A percentile compares a stretch with the other conserved stretches of the same genome.
phyloP scores from a whole-genome alignment of 495 filamentous ascomycete species.

The Articulospora tetracladia region DNA sequence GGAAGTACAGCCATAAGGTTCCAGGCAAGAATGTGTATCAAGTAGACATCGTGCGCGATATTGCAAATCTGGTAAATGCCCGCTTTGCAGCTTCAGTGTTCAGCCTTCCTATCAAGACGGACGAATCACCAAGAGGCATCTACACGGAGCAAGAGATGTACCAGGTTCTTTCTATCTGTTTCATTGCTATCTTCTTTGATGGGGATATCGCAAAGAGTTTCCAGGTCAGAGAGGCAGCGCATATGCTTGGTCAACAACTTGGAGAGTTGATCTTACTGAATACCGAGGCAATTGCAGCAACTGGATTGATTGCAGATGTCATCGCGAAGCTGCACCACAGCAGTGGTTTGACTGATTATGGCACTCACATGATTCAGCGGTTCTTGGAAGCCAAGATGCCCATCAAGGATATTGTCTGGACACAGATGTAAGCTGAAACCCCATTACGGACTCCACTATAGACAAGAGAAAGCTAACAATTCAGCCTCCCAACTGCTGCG shows the following conservation, averaged over 20 bases:
- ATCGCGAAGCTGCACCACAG: slow-evolving; percentile 38
- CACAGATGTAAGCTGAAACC: slow-evolving; percentile 44
- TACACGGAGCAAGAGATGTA: slow-evolving; percentile 81
- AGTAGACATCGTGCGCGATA: slow-evolving; percentile 73
- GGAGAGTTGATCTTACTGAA: slow-evolving; percentile 57
- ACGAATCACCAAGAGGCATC: slow-evolving; percentile 61
- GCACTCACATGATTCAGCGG: slow-evolving; percentile 63
- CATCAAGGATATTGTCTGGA: slow-evolving; percentile 68
- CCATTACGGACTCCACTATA: neutral
- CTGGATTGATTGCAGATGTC: slow-evolving; percentile 50
- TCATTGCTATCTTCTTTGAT: slow-evolving; percentile 45
- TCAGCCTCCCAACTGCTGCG: slow-evolving; percentile 33
- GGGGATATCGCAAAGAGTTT: slow-evolving; percentile 48
- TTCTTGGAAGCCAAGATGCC: slow-evolving; percentile 62
- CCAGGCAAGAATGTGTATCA: slow-evolving; percentile 44
- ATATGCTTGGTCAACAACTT: slow-evolving; percentile 57
- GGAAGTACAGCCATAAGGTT: slow-evolving; percentile 53
- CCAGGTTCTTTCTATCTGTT: slow-evolving; percentile 67
- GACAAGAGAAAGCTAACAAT: neutral
- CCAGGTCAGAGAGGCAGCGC: slow-evolving; percentile 57
- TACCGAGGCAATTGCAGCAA: slow-evolving; percentile 60
- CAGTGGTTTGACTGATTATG: slow-evolving; percentile 61
- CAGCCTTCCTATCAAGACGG: slow-evolving; percentile 68
- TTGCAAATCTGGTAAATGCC: slow-evolving; percentile 69
- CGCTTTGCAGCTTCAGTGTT: slow-evolving; percentile 72